Evolutionary conservation across 2,329 filamentous ascomycete species (phyloP).

Genomic region (Trichoderma breve): DNA sequence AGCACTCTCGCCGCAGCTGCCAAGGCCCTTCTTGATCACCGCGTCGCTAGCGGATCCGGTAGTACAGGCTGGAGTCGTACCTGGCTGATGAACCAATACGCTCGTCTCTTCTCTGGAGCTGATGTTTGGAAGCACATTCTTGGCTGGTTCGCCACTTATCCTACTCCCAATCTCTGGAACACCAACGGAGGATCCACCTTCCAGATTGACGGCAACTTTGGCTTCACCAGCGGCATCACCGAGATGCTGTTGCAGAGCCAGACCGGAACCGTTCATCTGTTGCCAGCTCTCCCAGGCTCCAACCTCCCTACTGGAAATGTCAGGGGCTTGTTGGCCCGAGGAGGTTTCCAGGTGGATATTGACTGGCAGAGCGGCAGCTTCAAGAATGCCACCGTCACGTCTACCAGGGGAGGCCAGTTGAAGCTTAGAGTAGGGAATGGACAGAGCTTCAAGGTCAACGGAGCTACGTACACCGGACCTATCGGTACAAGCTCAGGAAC

Average conservation of each 20-base stretch:
- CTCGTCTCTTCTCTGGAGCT: conserved; percentile 40
- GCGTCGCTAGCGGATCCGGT: conserved; percentile 34
- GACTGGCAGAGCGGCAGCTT: conserved; percentile 25
- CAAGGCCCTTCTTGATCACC: conserved; percentile 31
- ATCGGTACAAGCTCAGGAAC: conserved; percentile 11
- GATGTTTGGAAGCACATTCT: conserved; percentile 28
- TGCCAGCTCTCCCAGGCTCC: conserved; percentile 28
- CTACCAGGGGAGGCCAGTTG: conserved; percentile 24
- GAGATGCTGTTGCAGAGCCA: conserved; percentile 46
- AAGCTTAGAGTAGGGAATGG: conserved; percentile 25
- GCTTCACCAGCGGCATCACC: conserved; percentile 43
- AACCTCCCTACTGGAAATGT: conserved; percentile 25
- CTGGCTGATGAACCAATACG: conserved; percentile 47
- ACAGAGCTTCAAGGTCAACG: conserved; percentile 24
- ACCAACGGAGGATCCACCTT: conserved; percentile 37
- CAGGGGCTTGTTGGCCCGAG: conserved; percentile 25
- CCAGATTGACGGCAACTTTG: conserved; percentile 52
- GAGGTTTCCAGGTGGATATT: conserved; percentile 26
- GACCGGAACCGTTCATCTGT: conserved; percentile 26
- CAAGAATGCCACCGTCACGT: conserved; percentile 25
- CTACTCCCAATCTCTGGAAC: conserved; percentile 38
- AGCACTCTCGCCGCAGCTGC: conserved; percentile 23
- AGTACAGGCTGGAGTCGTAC: conserved; percentile 42
- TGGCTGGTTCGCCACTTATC: conserved; percentile 29
- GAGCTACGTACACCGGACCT: conserved; percentile 19